Base-by-base conservation (phyloP, 2,329 filamentous ascomycete species). In the Curvularia hawaiiensis region DNA sequence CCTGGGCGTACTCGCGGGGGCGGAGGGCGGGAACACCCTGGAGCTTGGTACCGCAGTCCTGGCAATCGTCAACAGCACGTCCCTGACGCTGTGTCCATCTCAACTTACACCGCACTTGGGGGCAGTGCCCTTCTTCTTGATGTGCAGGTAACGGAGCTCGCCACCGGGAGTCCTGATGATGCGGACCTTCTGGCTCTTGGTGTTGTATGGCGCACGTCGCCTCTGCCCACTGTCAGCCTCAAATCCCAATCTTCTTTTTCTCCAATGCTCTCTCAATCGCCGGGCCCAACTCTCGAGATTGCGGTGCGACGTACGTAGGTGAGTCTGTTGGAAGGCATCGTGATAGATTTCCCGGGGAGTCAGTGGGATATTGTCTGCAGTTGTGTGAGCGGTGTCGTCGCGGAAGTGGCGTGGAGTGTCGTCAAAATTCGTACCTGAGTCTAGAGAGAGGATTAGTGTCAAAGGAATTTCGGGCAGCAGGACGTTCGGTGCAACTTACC, bases 41-140 rank as follows among this genome's bases (percentile, higher is more conserved):
- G 77, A 99, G 90, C 86, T 98, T 98, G 85, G 88, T 88, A 79
- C 95, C 95, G 79, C 96, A 99, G 87, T 99, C 95, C 87, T 96
- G 91, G 12, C 40, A 81, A 44, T 38, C 54, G 56, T 69, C 54
- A 66, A 65, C 50, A 67, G 24, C 47, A 48, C 12, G n/a, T 28
- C 40, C 28, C 28, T 33, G 20, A 30, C 44, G 43, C 35, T 8
- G 30, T 35, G 24, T 48, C 44, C 39, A 31, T 38, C 38, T 45
- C 44, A 54, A 74, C 73, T 71, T 75, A 75, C 75, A 75, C 75
- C 75, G 65, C 95, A 99, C 88, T 99, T 99, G 79, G 95, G 95
- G 68, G 93, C 90, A 80, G 92, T 96, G 75, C 93, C 95, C 81
- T 89, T 91, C 92, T 99, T 99, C 91, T 98, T 98, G 86, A 97